Conservation (phyloP, 352 stramenopile species). For the Phytopythium vexans region DNA sequence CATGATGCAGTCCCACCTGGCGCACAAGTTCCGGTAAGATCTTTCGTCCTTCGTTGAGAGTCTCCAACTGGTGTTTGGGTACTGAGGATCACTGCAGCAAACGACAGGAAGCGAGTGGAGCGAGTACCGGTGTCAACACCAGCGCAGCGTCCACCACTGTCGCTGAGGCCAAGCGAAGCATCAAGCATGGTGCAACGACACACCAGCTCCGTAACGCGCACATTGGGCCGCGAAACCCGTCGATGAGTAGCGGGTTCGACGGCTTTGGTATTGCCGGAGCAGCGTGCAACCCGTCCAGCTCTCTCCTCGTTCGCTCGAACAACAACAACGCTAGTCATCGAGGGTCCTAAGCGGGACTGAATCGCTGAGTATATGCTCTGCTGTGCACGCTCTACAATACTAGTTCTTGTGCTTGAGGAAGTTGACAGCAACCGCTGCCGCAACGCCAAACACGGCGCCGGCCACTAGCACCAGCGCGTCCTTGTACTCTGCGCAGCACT, state of each 20-base stretch:
- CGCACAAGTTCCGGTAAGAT: slow-evolving; percentile 64
- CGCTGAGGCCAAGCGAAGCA: slow-evolving; percentile 25
- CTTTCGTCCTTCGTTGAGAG: background rate
- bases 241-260: slow-evolving; percentile 16
- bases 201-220: slow-evolving; percentile 47
- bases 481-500: slow-evolving; percentile 26
- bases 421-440: slow-evolving; percentile 26
- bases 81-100: slow-evolving; percentile 14
- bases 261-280: slow-evolving; percentile 36
- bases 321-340: slow-evolving; percentile 26
- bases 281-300: slow-evolving; percentile 29
- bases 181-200: slow-evolving; percentile 44
- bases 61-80: background rate
- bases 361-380: too few species aligned
- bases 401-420: slow-evolving; percentile 52
- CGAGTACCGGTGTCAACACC: slow-evolving; percentile 3
- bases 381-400: background rate
- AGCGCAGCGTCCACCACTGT: slow-evolving; percentile 7
- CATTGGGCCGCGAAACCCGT: slow-evolving; percentile 10
- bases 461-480: slow-evolving; percentile 32
- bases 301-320: slow-evolving; percentile 26
- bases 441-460: slow-evolving; percentile 33
- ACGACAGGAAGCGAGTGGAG: slow-evolving; percentile 29
- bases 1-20: slow-evolving; percentile 79
- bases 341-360: background rate